Conservation (phyloP, 1,284 basidiomycete genomes). For the Agroathelia rolfsii region DNA sequence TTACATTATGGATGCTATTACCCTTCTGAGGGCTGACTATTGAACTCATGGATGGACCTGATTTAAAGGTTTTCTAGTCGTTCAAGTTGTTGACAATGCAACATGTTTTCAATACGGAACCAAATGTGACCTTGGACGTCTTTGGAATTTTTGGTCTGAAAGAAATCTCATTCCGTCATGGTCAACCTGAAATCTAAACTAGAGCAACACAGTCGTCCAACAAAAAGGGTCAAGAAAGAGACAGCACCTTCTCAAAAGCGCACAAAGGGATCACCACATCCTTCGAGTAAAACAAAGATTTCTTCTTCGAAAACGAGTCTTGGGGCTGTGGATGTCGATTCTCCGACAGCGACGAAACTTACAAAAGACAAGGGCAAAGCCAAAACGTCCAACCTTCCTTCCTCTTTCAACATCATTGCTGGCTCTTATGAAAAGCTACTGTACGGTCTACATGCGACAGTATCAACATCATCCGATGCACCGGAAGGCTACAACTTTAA, state of each 20-base stretch:
- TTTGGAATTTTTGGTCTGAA: no score
- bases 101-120: no score
- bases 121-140: no score
- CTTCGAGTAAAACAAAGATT: slow-evolving; percentile 13
- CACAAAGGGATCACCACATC: slow-evolving; percentile 12
- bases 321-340: slow-evolving; percentile 9
- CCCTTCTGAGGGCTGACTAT: no score
- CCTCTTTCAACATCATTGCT: slow-evolving; percentile 76
- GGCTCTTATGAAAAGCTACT: slow-evolving; percentile 95
- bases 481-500: slow-evolving; percentile 27
- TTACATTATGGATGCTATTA: no score
- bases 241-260: slow-evolving; percentile 8
- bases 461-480: slow-evolving; percentile 23
- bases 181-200: no score
- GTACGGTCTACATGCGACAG: slow-evolving; percentile 76
- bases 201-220: slow-evolving; percentile 10
- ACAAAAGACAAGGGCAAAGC: no score
- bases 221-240: slow-evolving; percentile 9
- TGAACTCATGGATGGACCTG: no score
- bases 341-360: slow-evolving; percentile 4
- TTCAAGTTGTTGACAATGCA: no score
- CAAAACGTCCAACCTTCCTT: slow-evolving; percentile 25
- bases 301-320: no score
- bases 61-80: no score
- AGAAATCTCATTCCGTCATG: no score